Conservation (phyloP, 2,329 filamentous ascomycete genomes). For the Sporothrix curviconia region DNA sequence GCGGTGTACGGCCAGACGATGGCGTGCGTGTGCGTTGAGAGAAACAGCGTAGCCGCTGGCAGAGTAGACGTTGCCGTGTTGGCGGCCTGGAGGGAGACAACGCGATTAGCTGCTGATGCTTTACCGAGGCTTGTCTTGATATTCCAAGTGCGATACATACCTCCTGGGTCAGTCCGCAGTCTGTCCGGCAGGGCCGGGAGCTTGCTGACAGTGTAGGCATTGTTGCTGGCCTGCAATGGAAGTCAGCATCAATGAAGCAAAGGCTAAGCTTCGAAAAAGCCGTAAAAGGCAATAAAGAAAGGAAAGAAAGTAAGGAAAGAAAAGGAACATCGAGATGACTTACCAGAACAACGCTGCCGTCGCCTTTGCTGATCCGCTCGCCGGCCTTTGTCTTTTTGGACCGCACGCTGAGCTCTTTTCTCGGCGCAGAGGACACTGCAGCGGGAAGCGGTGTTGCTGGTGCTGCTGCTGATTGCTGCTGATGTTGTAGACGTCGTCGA, state of each 20-base stretch:
- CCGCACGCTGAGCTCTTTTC: constrained; percentile 52
- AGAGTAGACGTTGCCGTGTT: constrained; percentile 60
- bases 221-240: constrained; percentile 66
- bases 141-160: too few relatives aligned
- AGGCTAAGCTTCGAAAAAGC: neutral
- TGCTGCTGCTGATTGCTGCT: neutral
- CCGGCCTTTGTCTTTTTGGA: constrained; percentile 57
- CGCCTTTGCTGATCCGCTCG: constrained; percentile 59
- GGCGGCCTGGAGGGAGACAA: constrained; percentile 43
- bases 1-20: constrained; percentile 84
- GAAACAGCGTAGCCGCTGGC: constrained; percentile 68
- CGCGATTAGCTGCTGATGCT: too few relatives aligned
- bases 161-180: constrained; percentile 58
- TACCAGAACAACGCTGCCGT: constrained; percentile 62
- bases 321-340: neutral
- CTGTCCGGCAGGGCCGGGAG: constrained; percentile 75
- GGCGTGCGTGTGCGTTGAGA: constrained; percentile 73
- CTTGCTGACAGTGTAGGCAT: constrained; percentile 78
- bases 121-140: too few relatives aligned
- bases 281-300: neutral
- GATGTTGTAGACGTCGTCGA: neutral
- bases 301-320: neutral
- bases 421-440: constrained; percentile 26
- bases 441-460: neutral
- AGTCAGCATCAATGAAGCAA: neutral